Percentiles rank a stretch among this genome's conserved stretches.
Conservation (phyloP, 306 rosid genomes). For the Lablab purpureus region DNA sequence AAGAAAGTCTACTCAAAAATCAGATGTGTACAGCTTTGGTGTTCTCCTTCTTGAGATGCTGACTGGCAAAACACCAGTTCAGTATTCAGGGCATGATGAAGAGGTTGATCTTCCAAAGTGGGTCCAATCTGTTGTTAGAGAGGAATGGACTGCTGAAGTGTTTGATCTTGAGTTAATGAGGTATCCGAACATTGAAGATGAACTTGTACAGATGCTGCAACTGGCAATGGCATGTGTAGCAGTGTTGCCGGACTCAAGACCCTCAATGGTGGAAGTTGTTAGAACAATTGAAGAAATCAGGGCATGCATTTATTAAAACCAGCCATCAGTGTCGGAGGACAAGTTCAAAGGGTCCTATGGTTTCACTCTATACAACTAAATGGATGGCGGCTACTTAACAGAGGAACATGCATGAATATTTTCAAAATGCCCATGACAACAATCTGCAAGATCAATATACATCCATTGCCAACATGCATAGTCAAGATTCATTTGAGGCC, state of each 20-base stretch:
- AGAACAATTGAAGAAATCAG: conserved; percentile 75
- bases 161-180: conserved; percentile 88
- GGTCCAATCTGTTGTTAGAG: conserved; percentile 88
- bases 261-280: conserved; percentile 84
- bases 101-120: conserved; percentile 87
- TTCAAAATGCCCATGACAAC: neutral
- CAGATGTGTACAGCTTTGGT: conserved; percentile 86
- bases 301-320: conserved; percentile 55
- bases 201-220: conserved; percentile 93
- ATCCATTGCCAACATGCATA: neutral
- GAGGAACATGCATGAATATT: neutral
- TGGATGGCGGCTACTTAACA: neutral
- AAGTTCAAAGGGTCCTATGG: conserved; percentile 48
- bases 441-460: conserved; percentile 10
- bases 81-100: conserved; percentile 75
- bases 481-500: conserved; percentile 14
- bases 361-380: conserved; percentile 44
- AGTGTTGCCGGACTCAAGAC: conserved; percentile 72
- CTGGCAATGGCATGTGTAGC: conserved; percentile 95
- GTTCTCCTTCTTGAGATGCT: conserved; percentile 91
- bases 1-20: conserved; percentile 69
- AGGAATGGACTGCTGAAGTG: conserved; percentile 98
- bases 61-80: conserved; percentile 82
- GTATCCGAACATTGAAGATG: conserved; percentile 82
- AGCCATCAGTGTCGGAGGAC: conserved; percentile 56